Evolutionary conservation across 208 protist genomes (phyloP).

Genomic region (Angomonas desouzai): DNA sequence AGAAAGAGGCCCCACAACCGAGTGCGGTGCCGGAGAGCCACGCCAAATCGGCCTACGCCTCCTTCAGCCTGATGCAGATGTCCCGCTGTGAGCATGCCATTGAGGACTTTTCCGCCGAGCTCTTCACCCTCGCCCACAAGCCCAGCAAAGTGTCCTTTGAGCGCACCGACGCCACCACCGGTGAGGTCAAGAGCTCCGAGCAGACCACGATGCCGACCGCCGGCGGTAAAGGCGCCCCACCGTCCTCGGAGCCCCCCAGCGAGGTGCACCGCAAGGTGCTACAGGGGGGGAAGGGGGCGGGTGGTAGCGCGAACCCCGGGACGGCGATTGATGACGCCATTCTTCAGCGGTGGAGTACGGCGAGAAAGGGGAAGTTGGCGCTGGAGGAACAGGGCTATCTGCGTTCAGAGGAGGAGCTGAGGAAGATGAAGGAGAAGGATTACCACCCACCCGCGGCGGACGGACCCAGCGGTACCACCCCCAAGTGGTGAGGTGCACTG

Average conservation of each 20-base stretch:
- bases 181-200: slow-evolving; percentile 1
- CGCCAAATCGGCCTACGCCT: slow-evolving; percentile 10
- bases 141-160: slow-evolving; percentile 47
- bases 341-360: slow-evolving; percentile 38
- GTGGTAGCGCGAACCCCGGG: background rate
- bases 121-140: slow-evolving; percentile 52
- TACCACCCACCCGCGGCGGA: slow-evolving; percentile 5
- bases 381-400: slow-evolving; percentile 42
- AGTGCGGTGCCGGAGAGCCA: slow-evolving; percentile 3
- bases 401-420: slow-evolving; percentile 27
- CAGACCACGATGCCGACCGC: background rate
- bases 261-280: slow-evolving; percentile 40
- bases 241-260: slow-evolving; percentile 13
- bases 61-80: slow-evolving; percentile 34
- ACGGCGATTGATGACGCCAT: slow-evolving; percentile 31
- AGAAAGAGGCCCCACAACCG: slow-evolving; percentile 20
- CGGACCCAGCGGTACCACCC: slow-evolving; percentile 27
- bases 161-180: background rate
- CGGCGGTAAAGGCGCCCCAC: background rate
- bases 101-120: slow-evolving; percentile 28
- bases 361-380: slow-evolving; percentile 21
- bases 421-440: slow-evolving; percentile 23
- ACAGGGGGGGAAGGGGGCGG: slow-evolving; percentile 10
- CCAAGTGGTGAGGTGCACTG: slow-evolving; percentile 26
- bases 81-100: slow-evolving; percentile 46